Percentiles rank a stretch among this genome's conserved stretches.
Evolutionary conservation across 2,329 filamentous ascomycete species (phyloP).

Genomic region (Diatrype stigma): DNA sequence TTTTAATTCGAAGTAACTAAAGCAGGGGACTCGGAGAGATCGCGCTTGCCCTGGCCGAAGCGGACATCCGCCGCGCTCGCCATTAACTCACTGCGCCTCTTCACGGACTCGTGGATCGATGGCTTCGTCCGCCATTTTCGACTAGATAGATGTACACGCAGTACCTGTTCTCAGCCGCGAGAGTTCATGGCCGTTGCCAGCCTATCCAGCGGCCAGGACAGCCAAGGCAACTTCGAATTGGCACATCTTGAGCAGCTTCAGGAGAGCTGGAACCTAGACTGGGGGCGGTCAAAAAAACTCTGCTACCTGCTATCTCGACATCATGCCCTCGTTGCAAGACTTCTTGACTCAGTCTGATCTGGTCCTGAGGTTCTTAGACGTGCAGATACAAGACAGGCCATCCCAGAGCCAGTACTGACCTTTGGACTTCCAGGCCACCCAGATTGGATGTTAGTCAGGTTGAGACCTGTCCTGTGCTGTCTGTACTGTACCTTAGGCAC

Average conservation of each 20-base stretch:
- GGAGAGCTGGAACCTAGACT: conserved; percentile 35
- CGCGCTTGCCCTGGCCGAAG: conserved; percentile 36
- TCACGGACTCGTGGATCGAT: conserved; percentile 42
- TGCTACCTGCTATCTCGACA: conserved; percentile 37
- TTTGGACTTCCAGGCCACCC: background rate
- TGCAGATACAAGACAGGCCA: conserved; percentile 2
- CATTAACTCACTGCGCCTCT: conserved; percentile 35
- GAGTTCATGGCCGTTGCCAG: conserved; percentile 40
- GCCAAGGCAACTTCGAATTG: conserved; percentile 33
- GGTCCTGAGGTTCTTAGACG: conserved; percentile 31
- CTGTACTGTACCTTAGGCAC: no score
- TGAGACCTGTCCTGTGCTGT: no score
- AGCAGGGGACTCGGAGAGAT: conserved; percentile 25
- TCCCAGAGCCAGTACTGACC: conserved; percentile 3
- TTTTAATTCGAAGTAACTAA: background rate
- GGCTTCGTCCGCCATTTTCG: conserved; percentile 42
- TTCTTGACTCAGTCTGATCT: conserved; percentile 28
- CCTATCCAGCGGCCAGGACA: conserved; percentile 27
- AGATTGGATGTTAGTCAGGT: no score
- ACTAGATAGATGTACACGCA: conserved; percentile 44
- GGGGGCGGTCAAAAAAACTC: conserved; percentile 39
- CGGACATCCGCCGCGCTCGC: conserved; percentile 40
- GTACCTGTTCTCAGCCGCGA: conserved; percentile 43
- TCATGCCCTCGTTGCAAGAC: conserved; percentile 32
- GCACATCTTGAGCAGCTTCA: conserved; percentile 34